Conservation (phyloP, 139 green algal genomes). For the Eudorina sp. region DNA sequence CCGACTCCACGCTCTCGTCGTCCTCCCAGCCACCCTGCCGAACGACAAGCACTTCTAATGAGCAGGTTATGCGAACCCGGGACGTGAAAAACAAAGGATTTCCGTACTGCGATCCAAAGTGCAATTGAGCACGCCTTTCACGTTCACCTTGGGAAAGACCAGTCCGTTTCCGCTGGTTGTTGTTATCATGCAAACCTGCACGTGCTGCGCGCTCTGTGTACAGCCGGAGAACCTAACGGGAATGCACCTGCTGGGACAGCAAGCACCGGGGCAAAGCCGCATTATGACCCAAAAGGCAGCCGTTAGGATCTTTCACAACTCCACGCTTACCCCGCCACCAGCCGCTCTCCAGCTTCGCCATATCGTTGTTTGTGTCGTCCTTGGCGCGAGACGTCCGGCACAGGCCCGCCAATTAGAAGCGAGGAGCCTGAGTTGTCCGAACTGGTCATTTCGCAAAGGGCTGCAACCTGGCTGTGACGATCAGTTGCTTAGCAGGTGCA, state of each 20-base stretch:
- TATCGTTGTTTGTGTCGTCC: slow-evolving; percentile 81
- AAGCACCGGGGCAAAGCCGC: neutral
- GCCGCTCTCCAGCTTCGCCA: slow-evolving; percentile 65
- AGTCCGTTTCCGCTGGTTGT: slow-evolving; percentile 80
- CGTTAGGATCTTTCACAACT: neutral
- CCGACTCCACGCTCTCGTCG: slow-evolving; percentile 89
- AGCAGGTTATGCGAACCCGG: neutral
- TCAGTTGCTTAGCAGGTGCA: neutral
- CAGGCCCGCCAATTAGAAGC: slow-evolving; percentile 52
- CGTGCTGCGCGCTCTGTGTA: slow-evolving; percentile 2
- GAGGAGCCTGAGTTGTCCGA: neutral
- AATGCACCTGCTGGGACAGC: slow-evolving; percentile 78
- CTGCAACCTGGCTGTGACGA: neutral
- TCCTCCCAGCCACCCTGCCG: slow-evolving; percentile 93
- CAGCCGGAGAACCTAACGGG: slow-evolving; percentile 69
- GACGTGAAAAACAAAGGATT: neutral
- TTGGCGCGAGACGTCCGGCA: slow-evolving; percentile 51
- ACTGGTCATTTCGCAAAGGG: slow-evolving; percentile 6
- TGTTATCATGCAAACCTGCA: slow-evolving; percentile 78
- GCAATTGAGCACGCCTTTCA: neutral
- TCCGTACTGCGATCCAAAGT: neutral
- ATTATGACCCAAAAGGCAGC: neutral
- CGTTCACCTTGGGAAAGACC: slow-evolving; percentile 88
- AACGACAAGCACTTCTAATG: slow-evolving; percentile 77
- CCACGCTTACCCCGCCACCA: slow-evolving; percentile 78